Base-by-base conservation (phyloP, 164 flowering plant genomes). In the Sedum album region DNA sequence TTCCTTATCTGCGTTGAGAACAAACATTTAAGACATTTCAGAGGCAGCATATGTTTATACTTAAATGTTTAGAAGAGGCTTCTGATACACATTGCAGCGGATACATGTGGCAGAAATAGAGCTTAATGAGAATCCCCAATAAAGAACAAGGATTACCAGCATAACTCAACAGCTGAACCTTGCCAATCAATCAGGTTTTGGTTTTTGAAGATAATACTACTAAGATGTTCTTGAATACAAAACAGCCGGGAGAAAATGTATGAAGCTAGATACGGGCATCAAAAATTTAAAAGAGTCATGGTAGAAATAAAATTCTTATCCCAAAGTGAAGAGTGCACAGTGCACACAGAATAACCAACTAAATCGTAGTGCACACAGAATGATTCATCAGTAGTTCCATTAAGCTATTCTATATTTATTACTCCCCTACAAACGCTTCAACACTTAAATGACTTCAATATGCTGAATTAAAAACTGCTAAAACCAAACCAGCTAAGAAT, bases 1-100 rank as follows among this genome's bases (percentile, higher is more conserved):
- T n/a, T 81, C 84, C 69, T 83, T 83, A 70, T 83, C 86, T 83
- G 77, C 28, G 18, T 66, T 41, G 53, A 67, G 42, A 64, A 21
- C 39, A 23, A 55, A 55, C 66, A 64, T 64, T 20, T 36, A 1
- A 63, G 39, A 14, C 6, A 31, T 15, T 20, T 64, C n/a, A 11
- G 26, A 64, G 41, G 66, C 8, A 55, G 8, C 25, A 21, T 6
- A 10, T 21, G 9, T 4, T 49, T 20, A 5, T 21, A 25, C 15
- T 51, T 21, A 13, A 55, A 25, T 55, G 57, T 51, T 51, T 21
- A 1, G 57, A 25, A 18, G 7, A 6, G 10, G 5, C 25, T 20
- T 6, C 57, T 3, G 57, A 51, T 48, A 55, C 13, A 26, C 31
- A 55, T 23, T 30, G 30, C 60, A 23, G 31, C 60, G 25, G 17